A percentile compares a stretch with the other conserved stretches of the same genome.
These are phyloP conservation scores for Calamus simplicifolius DNA, from an alignment of 176 grass and related monocot species.

Conservation along the genomic window DNA sequence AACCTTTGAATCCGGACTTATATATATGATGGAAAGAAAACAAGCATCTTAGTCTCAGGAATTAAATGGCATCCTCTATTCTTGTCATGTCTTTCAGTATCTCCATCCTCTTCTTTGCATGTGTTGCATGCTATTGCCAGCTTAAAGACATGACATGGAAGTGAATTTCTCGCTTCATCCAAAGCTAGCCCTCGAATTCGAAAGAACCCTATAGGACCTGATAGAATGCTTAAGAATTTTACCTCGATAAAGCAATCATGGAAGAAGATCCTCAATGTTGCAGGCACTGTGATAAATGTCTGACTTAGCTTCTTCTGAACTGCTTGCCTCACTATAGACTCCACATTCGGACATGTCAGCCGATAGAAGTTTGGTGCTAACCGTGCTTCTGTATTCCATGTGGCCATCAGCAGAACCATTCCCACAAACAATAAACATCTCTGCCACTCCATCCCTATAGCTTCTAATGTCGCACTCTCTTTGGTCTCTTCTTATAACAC, in stretches of 20 bases:
- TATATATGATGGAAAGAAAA: too few relatives aligned
- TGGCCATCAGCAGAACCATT: constrained; percentile 11
- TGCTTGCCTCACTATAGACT: constrained; percentile 35
- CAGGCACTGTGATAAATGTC: constrained; percentile 63
- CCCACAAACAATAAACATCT: background rate
- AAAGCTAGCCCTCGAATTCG: too few relatives aligned
- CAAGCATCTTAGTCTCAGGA: too few relatives aligned
- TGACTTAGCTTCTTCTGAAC: constrained; percentile 43
- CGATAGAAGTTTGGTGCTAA: constrained; percentile 35
- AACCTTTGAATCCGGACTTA: too few relatives aligned
- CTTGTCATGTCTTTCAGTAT: too few relatives aligned
- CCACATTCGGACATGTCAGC: constrained; percentile 30
- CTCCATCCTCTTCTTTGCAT: too few relatives aligned
- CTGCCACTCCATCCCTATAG: constrained; percentile 12
- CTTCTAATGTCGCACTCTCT: background rate
- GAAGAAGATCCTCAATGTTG: constrained; percentile 41
- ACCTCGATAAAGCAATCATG: constrained; percentile 28
- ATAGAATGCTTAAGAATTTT: background rate
- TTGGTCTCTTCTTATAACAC: background rate
- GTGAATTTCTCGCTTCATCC: too few relatives aligned
- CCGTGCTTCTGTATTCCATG: background rate
- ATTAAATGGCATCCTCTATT: too few relatives aligned
- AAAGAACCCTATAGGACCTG: background rate
- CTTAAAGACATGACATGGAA: too few relatives aligned
- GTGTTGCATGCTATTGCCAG: too few relatives aligned